phyloP scores from a whole-genome alignment of 495 filamentous ascomycete genomes.

The Lasiosphaeria ovina region DNA sequence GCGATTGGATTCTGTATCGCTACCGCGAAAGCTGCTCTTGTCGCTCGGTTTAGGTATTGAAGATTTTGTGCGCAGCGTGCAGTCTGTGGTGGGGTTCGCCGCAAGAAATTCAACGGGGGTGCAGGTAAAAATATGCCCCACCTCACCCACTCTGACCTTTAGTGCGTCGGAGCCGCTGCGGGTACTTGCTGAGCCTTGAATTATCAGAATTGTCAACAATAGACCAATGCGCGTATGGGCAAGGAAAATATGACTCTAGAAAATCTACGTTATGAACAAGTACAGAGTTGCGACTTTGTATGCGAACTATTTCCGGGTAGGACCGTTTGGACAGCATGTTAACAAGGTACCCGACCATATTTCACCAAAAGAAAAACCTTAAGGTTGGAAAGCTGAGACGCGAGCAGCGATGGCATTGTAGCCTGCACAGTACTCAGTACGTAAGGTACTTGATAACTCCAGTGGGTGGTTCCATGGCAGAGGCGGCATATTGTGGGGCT shows the following conservation, averaged over 20 bases:
- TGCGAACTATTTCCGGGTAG: too few relatives aligned
- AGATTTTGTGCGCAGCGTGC: slow-evolving; percentile 36
- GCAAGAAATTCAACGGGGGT: slow-evolving; percentile 16
- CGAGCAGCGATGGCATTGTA: too few relatives aligned
- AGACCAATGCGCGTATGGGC: too few relatives aligned
- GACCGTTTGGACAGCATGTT: too few relatives aligned
- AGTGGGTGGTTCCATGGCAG: not conserved
- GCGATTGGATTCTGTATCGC: slow-evolving; percentile 13
- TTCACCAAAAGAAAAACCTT: too few relatives aligned
- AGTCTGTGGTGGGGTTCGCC: slow-evolving; percentile 35
- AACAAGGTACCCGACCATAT: too few relatives aligned
- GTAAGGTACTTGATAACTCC: not conserved
- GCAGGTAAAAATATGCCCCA: slow-evolving; percentile 34
- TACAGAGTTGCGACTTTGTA: too few relatives aligned
- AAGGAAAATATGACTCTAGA: too few relatives aligned
- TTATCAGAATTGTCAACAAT: too few relatives aligned
- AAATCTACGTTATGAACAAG: too few relatives aligned
- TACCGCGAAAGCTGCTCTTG: slow-evolving; percentile 23
- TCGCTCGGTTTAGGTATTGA: slow-evolving; percentile 29
- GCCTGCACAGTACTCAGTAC: too few relatives aligned
- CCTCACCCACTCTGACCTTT: slow-evolving; percentile 10
- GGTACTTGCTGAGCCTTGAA: not conserved
- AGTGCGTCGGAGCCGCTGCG: not conserved
- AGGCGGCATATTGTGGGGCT: not conserved
- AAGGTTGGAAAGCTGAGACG: too few relatives aligned